Evolutionary conservation across 2,329 filamentous ascomycete species (phyloP), one percentile per base, ranked within the genome.

Genomic region (Xylariaceae sp.): DNA sequence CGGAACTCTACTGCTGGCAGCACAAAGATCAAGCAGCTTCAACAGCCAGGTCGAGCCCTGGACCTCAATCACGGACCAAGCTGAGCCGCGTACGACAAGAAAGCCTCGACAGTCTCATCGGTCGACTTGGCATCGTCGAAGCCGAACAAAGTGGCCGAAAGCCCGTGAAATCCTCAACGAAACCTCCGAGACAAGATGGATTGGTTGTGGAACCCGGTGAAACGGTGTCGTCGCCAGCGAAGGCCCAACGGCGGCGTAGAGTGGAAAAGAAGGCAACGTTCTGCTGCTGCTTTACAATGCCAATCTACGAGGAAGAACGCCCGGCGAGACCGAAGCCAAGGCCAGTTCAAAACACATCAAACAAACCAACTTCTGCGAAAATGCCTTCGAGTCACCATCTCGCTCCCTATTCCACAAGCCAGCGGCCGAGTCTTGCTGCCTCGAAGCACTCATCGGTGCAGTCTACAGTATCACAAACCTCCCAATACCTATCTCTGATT

Each of bases 1-100:
- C 83, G 55, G 76, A 73, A n/a, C 80, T 86, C 45, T 97, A 91
- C 73, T 97, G 93, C 76, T 96, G 89, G 88, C 91, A 97, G 69
- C 94, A 99, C 74, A 92, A 89, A 67, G 90, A 94, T 51, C 94
- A 99, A 70, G 90, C 90, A 50, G 66, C 68, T 60, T 63, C 69
- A 51, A 76, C 77, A 9, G 68, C 75, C 2, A 69, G 68, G 42
- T 76, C 75, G 16, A 78, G 72, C 55, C 73, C 76, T 2, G 75
- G 75, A 1, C 75, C 73, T 5, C 68, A 69, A 40, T 63, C 64
- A 52, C 69, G 67, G 40, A 66, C 74, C 16, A 74, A 79, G 4
- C 78, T 82, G 6, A 81, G 85, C 4, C 70, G 86, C 48, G 80
- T 85, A 60, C 77, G 82, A 51, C 78, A 89, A 47, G 87, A 84